A percentile compares a stretch with the other conserved stretches of the same genome.
phyloP scores from a whole-genome alignment of 1,139 yeast species.

The Sugiyamaella sp. region DNA sequence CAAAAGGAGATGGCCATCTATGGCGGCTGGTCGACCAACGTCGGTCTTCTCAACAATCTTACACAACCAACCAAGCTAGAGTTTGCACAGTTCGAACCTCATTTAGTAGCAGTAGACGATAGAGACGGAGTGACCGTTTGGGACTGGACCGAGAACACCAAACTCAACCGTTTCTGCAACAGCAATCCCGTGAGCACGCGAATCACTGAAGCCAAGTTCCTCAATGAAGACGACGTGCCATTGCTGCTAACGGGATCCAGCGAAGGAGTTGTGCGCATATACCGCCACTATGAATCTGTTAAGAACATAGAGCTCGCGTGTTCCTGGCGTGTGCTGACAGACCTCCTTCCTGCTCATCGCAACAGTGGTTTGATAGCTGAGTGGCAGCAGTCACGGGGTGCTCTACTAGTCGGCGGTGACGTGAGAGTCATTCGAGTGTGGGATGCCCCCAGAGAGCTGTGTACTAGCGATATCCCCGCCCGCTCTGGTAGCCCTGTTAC shows the following conservation, averaged over 20 bases:
- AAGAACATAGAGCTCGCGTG: conserved; percentile 66
- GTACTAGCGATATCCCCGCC: conserved; percentile 87
- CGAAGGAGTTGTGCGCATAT: conserved; percentile 89
- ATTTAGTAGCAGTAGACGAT: conserved; percentile 79
- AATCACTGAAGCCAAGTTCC: conserved; percentile 80
- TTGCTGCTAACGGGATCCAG: conserved; percentile 84
- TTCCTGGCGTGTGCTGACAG: conserved; percentile 91
- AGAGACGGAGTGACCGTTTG: conserved; percentile 82
- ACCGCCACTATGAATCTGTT: conserved; percentile 68
- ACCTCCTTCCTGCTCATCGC: conserved; percentile 66
- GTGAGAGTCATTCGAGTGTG: conserved; percentile 87
- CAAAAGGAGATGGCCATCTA: conserved; percentile 81
- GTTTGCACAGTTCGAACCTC: conserved; percentile 90
- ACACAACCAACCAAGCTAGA: conserved; percentile 78
- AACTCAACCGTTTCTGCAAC: conserved; percentile 73
- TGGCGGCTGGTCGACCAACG: conserved; percentile 80
- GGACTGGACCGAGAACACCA: conserved; percentile 74
- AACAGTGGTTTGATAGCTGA: conserved; percentile 85
- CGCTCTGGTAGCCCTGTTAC: conserved; percentile 89
- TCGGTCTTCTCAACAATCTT: conserved; percentile 66
- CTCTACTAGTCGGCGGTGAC: conserved; percentile 91
- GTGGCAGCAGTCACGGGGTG: conserved; percentile 97
- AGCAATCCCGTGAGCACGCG: conserved; percentile 86
- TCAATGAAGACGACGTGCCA: conserved; percentile 92
- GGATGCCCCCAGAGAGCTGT: conserved; percentile 95